Evolutionary conservation across 1,139 yeast species (phyloP).

Genomic region (Arxiozyma heterogenica): DNA sequence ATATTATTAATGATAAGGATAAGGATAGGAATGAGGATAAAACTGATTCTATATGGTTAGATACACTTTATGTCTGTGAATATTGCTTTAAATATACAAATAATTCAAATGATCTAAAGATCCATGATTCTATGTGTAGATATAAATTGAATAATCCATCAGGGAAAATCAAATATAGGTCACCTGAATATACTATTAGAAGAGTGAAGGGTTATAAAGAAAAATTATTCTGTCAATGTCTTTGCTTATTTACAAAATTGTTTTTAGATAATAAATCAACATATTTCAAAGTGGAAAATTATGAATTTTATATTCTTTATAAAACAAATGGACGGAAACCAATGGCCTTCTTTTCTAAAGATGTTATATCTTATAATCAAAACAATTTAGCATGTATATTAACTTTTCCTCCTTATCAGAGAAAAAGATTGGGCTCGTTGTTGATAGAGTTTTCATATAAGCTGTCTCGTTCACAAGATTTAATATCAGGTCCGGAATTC

Average conservation of each 20-base stretch:
- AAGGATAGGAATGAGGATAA: not conserved
- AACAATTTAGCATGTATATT: constrained; percentile 87
- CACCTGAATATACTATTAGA: constrained; percentile 48
- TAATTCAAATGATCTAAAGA: constrained; percentile 31
- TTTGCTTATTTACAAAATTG: constrained; percentile 76
- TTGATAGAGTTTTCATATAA: constrained; percentile 77
- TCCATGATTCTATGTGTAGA: constrained; percentile 44
- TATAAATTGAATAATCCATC: constrained; percentile 37
- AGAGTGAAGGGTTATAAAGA: constrained; percentile 57
- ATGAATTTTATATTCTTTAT: constrained; percentile 70
- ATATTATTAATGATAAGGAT: constrained; percentile 1
- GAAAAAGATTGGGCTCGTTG: constrained; percentile 65
- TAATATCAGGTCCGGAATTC: constrained; percentile 79
- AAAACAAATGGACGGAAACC: constrained; percentile 42
- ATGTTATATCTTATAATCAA: constrained; percentile 70
- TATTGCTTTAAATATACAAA: constrained; percentile 75
- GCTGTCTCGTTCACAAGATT: constrained; percentile 49
- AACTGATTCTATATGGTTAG: constrained; percentile 41
- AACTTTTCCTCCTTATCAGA: constrained; percentile 86
- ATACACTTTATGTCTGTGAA: constrained; percentile 62
- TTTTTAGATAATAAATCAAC: constrained; percentile 89
- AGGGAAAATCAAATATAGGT: constrained; percentile 64
- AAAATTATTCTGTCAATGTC: constrained; percentile 65
- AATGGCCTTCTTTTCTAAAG: constrained; percentile 91
- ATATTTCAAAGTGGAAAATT: constrained; percentile 67